Base-by-base conservation (phyloP, 257 asterid species). In the Nicotiana knightiana region DNA sequence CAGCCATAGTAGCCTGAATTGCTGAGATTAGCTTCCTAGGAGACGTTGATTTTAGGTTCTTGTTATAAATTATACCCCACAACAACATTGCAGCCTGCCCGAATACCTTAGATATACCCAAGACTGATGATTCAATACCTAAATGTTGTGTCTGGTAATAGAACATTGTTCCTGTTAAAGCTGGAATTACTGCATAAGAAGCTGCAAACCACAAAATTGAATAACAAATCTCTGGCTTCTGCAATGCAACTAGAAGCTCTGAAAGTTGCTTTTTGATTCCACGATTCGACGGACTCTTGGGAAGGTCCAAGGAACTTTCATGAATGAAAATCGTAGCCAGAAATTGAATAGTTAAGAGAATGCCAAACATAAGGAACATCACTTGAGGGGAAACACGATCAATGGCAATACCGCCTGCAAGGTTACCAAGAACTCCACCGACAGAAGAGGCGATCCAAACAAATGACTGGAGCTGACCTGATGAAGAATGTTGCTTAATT, bases 51-150 rank as follows among this genome's bases (percentile, higher is more conserved):
- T 93, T 93, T 78, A 96, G 93, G 76, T 84, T 84, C 39, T 83
- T 81, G 65, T 96, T 93, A 68, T 93, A 96, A 3, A 92, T 82
- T 32, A 91, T 68, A 0, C 97, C 99, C 99, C 99, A 96, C 11
- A 92, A 81, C 16, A 96, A 93, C 99, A 94, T 94, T 5, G 94
- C 92, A 30, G 86, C 97, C 90, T 96, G 99, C 26, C 99, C 99
- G 6, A 91, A 65, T 62, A 96, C 99, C 85, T 96, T 96, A 3
- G 99, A 96, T 71, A 96, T 83, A 62, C 99, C 99, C 5, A 96
- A 89, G 2, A 92, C 81, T 0, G 97, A 96, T 0, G 98, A 93
- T 54, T 94, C 98, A 11, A 96, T 90, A 76, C 89, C 90, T 73
- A 96, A 79, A 59, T 94, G 92, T 28, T 96, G 93, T 32, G 99